These are phyloP conservation scores for Globisporangium yorkense DNA, from an alignment of 352 stramenopile species.

Conservation along the genomic window DNA sequence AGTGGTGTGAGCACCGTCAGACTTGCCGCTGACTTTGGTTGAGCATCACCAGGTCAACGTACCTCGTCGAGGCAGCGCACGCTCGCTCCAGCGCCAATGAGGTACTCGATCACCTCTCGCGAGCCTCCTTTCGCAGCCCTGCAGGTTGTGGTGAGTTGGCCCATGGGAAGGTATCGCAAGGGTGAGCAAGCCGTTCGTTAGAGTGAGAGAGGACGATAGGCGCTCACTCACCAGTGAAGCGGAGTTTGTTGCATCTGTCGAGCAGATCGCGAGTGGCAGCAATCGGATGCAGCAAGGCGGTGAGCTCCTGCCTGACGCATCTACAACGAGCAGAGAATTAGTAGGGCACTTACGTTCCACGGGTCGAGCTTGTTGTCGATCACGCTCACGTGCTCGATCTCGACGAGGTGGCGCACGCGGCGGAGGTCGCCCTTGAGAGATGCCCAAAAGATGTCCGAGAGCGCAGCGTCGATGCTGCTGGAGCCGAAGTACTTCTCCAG, in stretches of 20 bases:
- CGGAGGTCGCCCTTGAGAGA: constrained; percentile 53
- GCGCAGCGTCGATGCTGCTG: constrained; percentile 36
- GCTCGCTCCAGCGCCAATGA: constrained; percentile 42
- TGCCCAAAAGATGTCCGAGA: constrained; percentile 69
- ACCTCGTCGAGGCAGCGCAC: constrained; percentile 50
- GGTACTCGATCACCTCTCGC: constrained; percentile 40
- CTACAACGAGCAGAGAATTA: neutral
- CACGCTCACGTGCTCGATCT: constrained; percentile 44
- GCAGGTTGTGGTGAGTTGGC: neutral
- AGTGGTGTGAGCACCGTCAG: neutral
- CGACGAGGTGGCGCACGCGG: constrained; percentile 50
- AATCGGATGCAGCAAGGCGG: neutral
- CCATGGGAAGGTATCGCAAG: neutral
- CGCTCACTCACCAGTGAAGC: constrained; percentile 45
- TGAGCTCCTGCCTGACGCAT: neutral
- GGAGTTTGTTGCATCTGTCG: constrained; percentile 57
- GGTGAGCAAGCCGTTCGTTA: neutral
- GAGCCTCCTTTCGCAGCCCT: constrained; percentile 69
- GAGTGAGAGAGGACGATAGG: neutral
- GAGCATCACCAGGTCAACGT: neutral
- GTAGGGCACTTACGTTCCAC: constrained; percentile 39
- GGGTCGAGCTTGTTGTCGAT: constrained; percentile 45
- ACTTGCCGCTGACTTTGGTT: neutral
- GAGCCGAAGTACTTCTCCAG: constrained; percentile 67
- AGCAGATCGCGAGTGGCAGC: neutral